A percentile compares a stretch with the other conserved stretches of the same genome.
phyloP scores from a whole-genome alignment of 768 basidiomycete genomes.

The Pleurotus djamor region DNA sequence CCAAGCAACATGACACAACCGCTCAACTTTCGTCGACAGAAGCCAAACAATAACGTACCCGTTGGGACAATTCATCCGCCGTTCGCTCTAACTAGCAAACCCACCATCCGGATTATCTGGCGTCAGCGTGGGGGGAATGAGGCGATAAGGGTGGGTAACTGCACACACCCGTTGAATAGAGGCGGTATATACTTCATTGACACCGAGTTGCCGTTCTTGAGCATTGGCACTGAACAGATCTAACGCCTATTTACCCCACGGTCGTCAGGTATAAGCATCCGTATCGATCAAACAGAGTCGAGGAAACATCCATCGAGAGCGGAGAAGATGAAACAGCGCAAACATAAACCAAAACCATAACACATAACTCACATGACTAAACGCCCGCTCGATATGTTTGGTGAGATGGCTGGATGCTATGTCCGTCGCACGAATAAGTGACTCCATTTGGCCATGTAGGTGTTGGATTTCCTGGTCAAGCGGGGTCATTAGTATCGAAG shows the following conservation, averaged over 20 bases:
- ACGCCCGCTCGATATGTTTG: background rate
- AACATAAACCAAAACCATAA: too few relatives aligned
- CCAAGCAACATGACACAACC: background rate
- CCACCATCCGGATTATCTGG: background rate
- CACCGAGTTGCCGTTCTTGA: background rate
- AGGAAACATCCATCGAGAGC: background rate
- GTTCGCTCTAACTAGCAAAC: background rate
- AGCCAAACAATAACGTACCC: background rate
- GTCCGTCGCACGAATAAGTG: background rate
- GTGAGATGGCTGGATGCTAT: background rate
- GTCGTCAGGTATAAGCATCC: background rate
- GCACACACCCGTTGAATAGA: background rate
- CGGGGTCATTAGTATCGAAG: background rate
- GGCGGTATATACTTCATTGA: background rate
- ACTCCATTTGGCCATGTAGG: slow-evolving; percentile 12
- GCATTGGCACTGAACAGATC: background rate
- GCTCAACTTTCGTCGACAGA: too few relatives aligned
- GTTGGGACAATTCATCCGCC: background rate
- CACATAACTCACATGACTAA: background rate
- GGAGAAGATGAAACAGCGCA: background rate
- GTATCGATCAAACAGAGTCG: background rate
- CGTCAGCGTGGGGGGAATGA: background rate
- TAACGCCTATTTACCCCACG: background rate
- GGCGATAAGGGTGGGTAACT: background rate
- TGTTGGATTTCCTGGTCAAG: slow-evolving; percentile 24